These are phyloP conservation scores for Tulasnella sp. DNA, from an alignment of 768 basidiomycete species.

Conservation along the genomic window DNA sequence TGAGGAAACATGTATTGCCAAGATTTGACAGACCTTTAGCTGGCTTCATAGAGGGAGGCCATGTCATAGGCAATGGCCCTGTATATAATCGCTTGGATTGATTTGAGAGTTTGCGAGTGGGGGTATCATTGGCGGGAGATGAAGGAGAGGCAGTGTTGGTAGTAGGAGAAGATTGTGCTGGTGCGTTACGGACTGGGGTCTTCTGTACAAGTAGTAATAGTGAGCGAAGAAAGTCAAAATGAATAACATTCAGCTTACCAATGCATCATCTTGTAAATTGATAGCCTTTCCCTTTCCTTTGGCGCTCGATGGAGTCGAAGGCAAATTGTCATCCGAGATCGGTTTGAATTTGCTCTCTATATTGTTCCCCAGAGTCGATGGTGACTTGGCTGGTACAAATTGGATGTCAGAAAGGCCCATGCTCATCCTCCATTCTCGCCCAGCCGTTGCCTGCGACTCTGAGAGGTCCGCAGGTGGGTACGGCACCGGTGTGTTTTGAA, in stretches of 20 bases:
- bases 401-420: conserved; percentile 7
- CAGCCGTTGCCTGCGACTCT: background rate
- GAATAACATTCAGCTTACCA: background rate
- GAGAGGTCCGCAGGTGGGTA: too few species aligned
- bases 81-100: background rate
- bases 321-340: conserved; percentile 40
- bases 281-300: conserved; percentile 33
- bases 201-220: background rate
- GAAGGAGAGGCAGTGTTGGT: background rate
- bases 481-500: too few species aligned
- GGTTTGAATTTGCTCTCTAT: conserved; percentile 49
- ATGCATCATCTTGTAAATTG: background rate
- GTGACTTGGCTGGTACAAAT: conserved; percentile 15
- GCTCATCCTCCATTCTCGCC: conserved; percentile 12
- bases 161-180: background rate
- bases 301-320: conserved; percentile 22
- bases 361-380: conserved; percentile 8
- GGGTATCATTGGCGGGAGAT: background rate
- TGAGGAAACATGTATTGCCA: conserved; percentile 93
- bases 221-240: background rate
- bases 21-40: conserved; percentile 66
- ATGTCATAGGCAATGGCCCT: background rate
- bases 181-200: background rate
- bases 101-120: background rate
- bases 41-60: conserved; percentile 18